phyloP scores from a whole-genome alignment of 805 yeast genomes.

The Wickerhamiella alocasiicola region DNA sequence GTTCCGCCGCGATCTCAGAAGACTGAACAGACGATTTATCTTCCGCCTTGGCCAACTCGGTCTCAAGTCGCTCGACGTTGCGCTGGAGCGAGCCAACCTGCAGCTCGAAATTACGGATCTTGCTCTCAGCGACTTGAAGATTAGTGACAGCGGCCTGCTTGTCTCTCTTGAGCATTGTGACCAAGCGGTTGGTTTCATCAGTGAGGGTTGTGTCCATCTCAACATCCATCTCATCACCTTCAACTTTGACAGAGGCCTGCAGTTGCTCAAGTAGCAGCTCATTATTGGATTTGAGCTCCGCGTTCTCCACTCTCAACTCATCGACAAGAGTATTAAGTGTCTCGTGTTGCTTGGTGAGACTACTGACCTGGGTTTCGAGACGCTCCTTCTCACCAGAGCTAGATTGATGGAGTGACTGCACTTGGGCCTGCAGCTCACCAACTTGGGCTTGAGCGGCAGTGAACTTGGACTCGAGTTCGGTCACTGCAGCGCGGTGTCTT shows the following conservation, averaged over 20 bases:
- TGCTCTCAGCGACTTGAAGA: neutral
- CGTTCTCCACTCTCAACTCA: neutral
- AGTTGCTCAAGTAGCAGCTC: slow-evolving; percentile 5
- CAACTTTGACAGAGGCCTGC: neutral
- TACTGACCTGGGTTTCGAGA: neutral
- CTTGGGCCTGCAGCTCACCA: neutral
- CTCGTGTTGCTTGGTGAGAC: neutral
- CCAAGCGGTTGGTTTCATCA: neutral
- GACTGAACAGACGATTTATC: neutral
- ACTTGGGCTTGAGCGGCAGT: slow-evolving; percentile 1
- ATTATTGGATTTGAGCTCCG: neutral
- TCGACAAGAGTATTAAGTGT: neutral
- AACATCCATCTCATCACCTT: neutral
- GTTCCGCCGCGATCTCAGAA: neutral
- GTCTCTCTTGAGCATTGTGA: slow-evolving; percentile 4
- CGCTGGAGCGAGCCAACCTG: neutral
- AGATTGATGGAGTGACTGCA: neutral
- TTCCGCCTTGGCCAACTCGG: neutral
- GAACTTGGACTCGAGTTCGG: neutral
- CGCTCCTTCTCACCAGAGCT: neutral
- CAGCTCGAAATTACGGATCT: neutral
- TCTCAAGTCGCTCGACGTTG: neutral
- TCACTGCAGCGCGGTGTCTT: neutral
- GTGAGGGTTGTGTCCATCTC: neutral
- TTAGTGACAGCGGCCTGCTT: neutral